Evolutionary conservation across 345 rosid genomes (phyloP), one percentile per base, ranked within the genome.

Genomic region (Aethionema arabicum): DNA sequence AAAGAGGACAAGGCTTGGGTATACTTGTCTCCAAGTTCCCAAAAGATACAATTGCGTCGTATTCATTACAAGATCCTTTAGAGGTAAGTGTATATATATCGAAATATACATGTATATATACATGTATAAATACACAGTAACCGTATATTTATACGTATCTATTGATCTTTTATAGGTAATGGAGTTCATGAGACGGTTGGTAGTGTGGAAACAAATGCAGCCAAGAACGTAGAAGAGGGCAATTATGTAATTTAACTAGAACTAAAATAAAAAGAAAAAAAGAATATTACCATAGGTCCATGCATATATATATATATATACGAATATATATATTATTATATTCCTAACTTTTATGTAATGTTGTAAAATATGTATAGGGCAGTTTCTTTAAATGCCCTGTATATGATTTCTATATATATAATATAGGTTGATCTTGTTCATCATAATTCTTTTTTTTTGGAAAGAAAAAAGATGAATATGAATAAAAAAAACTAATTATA

Each of bases 1-100:
- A 84, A 48, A 82, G 95, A 74, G 89, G 79, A 42, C 97, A 85
- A 78, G 99, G 99, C n/a, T 76, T 83, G 66, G 99, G 97, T 16
- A 88, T 93, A 63, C 85, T 93, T 30, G 99, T 93, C 50, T 83
- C 99, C 7, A 90, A 93, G 68, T 76, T 76, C 69, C 97, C 97
- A 3, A 93, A 83, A 79, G 97, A 93, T 38, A 93, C 97, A 5
- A 79, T 42, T 72, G 99, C 99, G 6, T 80, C 92, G 6, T 93
- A 90, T 76, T 90, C 92, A 52, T 62, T 93, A 36, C 90, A 85
- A 59, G 97, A 90, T 47, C 95, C 99, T 21, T 65, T 74, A 6
- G 80, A 84, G 84, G 86, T 59, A 74, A 76, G 53, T 67, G 29
- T 47, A 29, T 5, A 32, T n/a, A 42, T 6, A 32, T 41, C 36